phyloP scores from a whole-genome alignment of 192 early-diverging fungal genomes.

The Umbelopsis sp. region DNA sequence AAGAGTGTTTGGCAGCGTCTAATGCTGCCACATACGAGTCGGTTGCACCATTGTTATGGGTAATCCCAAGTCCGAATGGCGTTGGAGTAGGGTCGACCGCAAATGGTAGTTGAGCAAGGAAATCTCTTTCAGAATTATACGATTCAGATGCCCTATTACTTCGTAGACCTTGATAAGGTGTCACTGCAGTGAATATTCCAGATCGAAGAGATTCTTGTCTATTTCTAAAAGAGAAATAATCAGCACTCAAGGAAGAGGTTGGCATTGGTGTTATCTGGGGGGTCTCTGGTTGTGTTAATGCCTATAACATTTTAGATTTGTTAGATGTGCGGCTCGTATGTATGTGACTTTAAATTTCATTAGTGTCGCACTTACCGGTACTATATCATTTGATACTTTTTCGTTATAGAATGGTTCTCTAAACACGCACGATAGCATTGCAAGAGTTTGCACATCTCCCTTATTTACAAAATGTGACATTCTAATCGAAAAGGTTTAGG shows the following conservation, averaged over 20 bases:
- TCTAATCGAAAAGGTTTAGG: constrained; percentile 30
- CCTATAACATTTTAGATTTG: neutral
- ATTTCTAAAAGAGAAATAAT: constrained; percentile 7
- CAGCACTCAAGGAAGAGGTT: neutral
- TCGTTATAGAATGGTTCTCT: constrained; percentile 30
- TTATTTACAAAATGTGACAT: constrained; percentile 54
- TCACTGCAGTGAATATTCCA: neutral
- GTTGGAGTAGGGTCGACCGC: constrained; percentile 14
- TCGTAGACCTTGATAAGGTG: neutral
- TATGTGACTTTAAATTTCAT: no score
- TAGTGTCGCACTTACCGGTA: no score
- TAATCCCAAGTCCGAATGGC: constrained; percentile 1
- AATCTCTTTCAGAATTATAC: constrained; percentile 4
- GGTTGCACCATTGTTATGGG: constrained; percentile 3
- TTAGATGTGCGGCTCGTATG: neutral
- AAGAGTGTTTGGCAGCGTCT: neutral
- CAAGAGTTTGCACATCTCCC: constrained; percentile 71
- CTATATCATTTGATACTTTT: no score
- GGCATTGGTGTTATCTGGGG: neutral
- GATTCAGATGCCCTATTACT: neutral
- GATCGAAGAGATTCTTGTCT: neutral
- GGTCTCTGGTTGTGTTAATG: neutral
- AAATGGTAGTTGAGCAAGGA: constrained; percentile 12
- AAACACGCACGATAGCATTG: constrained; percentile 67
- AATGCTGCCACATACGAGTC: neutral